Percentiles rank a stretch among this genome's conserved stretches.
phyloP scores from a whole-genome alignment of 2,329 filamentous ascomycete species.

The Paecilomyces sp. region DNA sequence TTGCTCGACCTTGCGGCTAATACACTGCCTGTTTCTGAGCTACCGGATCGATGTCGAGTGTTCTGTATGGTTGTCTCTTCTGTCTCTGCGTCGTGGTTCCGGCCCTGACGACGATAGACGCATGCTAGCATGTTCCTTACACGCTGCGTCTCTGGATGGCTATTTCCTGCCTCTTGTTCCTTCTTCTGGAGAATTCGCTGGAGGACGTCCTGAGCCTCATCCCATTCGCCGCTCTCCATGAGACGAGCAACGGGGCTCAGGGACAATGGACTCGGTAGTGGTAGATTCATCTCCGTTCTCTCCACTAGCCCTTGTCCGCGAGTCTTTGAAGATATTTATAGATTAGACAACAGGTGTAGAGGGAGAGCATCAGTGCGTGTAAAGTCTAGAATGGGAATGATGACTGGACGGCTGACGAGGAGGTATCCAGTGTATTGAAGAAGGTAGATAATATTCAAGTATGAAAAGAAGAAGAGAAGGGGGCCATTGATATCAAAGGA shows the following conservation, averaged over 20 bases:
- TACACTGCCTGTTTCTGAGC: slow-evolving; percentile 1
- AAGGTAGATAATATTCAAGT: too few species aligned
- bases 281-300: slow-evolving; percentile 6
- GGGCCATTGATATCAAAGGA: too few species aligned
- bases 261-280: slow-evolving; percentile 5
- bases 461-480: too few species aligned
- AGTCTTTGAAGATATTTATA: neutral
- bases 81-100: slow-evolving; percentile 4
- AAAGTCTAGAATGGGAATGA: neutral
- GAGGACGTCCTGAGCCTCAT: slow-evolving; percentile 6
- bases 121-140: slow-evolving; percentile 7
- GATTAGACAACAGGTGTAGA: neutral
- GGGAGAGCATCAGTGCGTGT: neutral
- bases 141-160: slow-evolving; percentile 4
- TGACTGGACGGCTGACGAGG: too few species aligned
- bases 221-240: slow-evolving; percentile 5
- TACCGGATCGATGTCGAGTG: slow-evolving; percentile 3
- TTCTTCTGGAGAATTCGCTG: slow-evolving; percentile 3
- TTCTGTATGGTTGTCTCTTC: slow-evolving; percentile 1
- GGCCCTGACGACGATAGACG: slow-evolving; percentile 5
- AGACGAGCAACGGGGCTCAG: slow-evolving; percentile 6
- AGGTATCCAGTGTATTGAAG: too few species aligned
- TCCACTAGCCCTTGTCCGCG: neutral
- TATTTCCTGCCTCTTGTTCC: neutral
- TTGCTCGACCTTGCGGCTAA: slow-evolving; percentile 4